Base-by-base conservation (phyloP, 139 green algal species). In the Diplosphaera chodatii region DNA sequence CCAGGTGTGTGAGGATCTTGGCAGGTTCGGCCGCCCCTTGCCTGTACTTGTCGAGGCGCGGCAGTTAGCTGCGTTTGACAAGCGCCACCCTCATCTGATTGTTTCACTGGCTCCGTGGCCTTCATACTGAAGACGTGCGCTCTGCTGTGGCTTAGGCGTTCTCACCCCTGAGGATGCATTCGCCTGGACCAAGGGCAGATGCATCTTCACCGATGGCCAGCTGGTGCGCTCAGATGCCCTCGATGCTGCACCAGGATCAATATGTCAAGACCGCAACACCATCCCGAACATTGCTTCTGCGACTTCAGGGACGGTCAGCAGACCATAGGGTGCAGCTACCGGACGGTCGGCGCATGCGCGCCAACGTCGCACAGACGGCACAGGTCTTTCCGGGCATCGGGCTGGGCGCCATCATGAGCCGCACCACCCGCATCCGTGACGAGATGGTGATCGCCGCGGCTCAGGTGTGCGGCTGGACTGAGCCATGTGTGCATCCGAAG, bases 381-480 rank as follows among this genome's bases (percentile, higher is more conserved):
- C 76, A 78, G 29, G 30, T 87, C 27, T 88, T 87, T 69, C 85
- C 89, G 32, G 91, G 90, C 40, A 71, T 91, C 55, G 84, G 76
- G 21, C 66, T 91, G 67, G 86, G 83, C n/a, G 59, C 71, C n/a
- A 69, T 86, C n/a, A 70, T 85, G 64, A 84, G 81, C 1, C 72
- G 85, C 41, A 83, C 78, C 73, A 94, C 83, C 25, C 86, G 87
- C 48, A 81, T 96, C 40, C 71, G 87, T 1, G 88, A 95, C 63
- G 91, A 97, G 66, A 90, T 94, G 80, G 87, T 94, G 71, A 83
- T 96, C 33, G 83, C 88, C 0, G 88, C 89, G 13, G 90, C 85
- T 0, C 48, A 59, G 48, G 48, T 25, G 16, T 5, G 16, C 10
- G 10, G 8, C 37, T 48, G 8, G 37, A 48, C 37, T 48, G 8